These are phyloP conservation scores for Chlorophyllum brunneum DNA, from an alignment of 768 basidiomycete genomes.

Conservation along the genomic window DNA sequence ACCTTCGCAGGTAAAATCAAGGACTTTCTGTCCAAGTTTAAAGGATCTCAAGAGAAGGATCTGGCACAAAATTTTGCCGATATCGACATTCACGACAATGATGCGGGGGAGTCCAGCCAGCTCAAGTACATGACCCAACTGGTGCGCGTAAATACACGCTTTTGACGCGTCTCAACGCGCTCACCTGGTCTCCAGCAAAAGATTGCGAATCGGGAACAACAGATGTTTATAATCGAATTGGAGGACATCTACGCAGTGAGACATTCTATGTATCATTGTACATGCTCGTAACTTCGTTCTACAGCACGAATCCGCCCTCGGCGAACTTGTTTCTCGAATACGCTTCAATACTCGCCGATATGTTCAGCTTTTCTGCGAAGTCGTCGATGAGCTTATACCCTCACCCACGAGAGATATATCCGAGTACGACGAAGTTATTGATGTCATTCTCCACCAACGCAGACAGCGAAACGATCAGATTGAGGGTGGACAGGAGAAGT, in stretches of 20 bases:
- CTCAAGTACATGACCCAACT: slow-evolving; percentile 83
- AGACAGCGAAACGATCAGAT: slow-evolving; percentile 82
- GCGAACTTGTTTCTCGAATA: slow-evolving; percentile 79
- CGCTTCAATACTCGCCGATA: slow-evolving; percentile 87
- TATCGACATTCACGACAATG: slow-evolving; percentile 60
- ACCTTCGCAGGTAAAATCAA: slow-evolving; percentile 55
- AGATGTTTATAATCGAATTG: slow-evolving; percentile 83
- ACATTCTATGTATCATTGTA: slow-evolving; percentile 2
- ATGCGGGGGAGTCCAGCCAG: slow-evolving; percentile 31
- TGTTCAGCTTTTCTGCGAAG: slow-evolving; percentile 82
- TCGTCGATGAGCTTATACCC: slow-evolving; percentile 88
- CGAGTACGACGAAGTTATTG: slow-evolving; percentile 91
- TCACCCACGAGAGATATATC: slow-evolving; percentile 85
- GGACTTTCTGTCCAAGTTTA: slow-evolving; percentile 68
- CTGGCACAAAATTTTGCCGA: slow-evolving; percentile 63
- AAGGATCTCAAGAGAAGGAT: slow-evolving; percentile 56
- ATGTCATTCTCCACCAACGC: slow-evolving; percentile 93
- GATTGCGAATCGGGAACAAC: slow-evolving; percentile 90
- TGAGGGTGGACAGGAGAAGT: slow-evolving; percentile 69
- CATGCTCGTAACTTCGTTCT: slow-evolving; percentile 11
- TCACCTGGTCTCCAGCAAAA: slow-evolving; percentile 57
- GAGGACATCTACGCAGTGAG: slow-evolving; percentile 78
- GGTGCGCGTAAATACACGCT: slow-evolving; percentile 42
- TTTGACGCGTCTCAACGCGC: slow-evolving; percentile 26
- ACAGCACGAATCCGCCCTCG: slow-evolving; percentile 65